These are phyloP conservation scores for Scleromitrula shiraiana DNA, from an alignment of 2,329 filamentous ascomycete species.

Conservation along the genomic window DNA sequence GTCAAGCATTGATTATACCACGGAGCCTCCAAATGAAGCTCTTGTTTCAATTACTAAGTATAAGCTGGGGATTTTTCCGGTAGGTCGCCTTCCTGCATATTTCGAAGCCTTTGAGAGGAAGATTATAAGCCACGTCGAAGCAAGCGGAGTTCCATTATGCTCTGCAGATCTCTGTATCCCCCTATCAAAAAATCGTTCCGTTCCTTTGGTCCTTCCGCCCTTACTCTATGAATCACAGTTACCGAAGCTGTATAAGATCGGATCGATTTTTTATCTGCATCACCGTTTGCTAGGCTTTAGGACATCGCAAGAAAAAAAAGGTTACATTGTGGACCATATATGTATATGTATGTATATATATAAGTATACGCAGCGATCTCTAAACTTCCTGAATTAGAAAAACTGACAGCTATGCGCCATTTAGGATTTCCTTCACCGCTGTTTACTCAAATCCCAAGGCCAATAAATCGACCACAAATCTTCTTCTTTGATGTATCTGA, in stretches of 20 bases:
- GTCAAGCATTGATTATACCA: neutral
- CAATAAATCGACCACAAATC: neutral
- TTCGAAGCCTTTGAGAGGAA: conserved; percentile 4
- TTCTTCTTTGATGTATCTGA: neutral
- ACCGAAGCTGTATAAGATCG: conserved; percentile 8
- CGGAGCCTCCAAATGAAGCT: neutral
- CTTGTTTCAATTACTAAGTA: neutral
- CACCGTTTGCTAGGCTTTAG: conserved; percentile 13
- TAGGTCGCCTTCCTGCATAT: conserved; percentile 18
- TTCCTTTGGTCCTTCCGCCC: conserved; percentile 7
- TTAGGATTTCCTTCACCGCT: conserved; percentile 20
- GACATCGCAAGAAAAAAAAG: neutral
- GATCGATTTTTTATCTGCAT: conserved; percentile 18
- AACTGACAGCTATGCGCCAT: conserved; percentile 17
- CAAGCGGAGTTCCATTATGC: conserved; percentile 3
- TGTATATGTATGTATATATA: neutral
- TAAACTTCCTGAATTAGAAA: conserved; percentile 1
- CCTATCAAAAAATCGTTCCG: conserved; percentile 13
- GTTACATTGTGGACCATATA: conserved; percentile 1
- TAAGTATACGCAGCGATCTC: neutral
- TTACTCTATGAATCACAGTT: conserved; percentile 2
- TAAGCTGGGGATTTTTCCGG: neutral
- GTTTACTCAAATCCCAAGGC: conserved; percentile 13
- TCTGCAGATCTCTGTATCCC: conserved; percentile 11
- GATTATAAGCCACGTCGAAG: conserved; percentile 8